phyloP scores from a whole-genome alignment of 1,284 basidiomycete genomes.

The Inonotus obliquus region DNA sequence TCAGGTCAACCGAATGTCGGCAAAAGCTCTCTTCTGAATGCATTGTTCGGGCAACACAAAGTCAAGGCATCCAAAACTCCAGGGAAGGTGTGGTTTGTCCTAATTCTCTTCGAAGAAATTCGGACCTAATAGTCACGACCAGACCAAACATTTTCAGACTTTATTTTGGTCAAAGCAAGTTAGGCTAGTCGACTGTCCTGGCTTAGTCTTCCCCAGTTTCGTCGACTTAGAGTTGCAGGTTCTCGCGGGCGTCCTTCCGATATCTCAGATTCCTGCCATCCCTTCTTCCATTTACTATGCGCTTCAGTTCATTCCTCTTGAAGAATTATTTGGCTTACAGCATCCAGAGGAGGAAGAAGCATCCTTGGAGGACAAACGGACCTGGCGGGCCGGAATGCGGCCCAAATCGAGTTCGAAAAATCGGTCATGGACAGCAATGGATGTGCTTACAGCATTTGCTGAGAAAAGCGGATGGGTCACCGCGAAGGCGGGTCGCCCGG shows the following conservation, averaged over 20 bases:
- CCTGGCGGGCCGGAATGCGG: conserved; percentile 57
- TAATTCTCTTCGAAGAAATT: not conserved
- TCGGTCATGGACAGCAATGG: conserved; percentile 70
- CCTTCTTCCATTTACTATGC: conserved; percentile 72
- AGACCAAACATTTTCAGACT: conserved; percentile 95
- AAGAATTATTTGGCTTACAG: conserved; percentile 58
- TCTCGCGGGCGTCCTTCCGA: conserved; percentile 72
- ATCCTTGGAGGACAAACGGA: conserved; percentile 57
- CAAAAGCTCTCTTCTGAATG: conserved; percentile 88
- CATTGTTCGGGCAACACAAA: conserved; percentile 76
- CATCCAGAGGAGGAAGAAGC: conserved; percentile 40
- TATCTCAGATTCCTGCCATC: conserved; percentile 80
- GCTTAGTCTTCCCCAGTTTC: conserved; percentile 77
- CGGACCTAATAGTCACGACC: not conserved
- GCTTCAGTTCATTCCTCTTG: conserved; percentile 70
- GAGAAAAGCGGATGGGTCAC: conserved; percentile 78
- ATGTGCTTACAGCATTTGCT: conserved; percentile 76
- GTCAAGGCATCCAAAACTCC: conserved; percentile 87
- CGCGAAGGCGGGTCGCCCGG: conserved; percentile 84
- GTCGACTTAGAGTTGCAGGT: conserved; percentile 80
- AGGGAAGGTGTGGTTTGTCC: conserved; percentile 60
- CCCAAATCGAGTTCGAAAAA: conserved; percentile 27
- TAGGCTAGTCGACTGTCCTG: conserved; percentile 82
- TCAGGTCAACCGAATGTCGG: conserved; percentile 91
- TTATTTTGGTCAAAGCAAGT: conserved; percentile 81